Conservation (phyloP, 176 grass and related monocot genomes). For the Echinochloa phyllopogon region DNA sequence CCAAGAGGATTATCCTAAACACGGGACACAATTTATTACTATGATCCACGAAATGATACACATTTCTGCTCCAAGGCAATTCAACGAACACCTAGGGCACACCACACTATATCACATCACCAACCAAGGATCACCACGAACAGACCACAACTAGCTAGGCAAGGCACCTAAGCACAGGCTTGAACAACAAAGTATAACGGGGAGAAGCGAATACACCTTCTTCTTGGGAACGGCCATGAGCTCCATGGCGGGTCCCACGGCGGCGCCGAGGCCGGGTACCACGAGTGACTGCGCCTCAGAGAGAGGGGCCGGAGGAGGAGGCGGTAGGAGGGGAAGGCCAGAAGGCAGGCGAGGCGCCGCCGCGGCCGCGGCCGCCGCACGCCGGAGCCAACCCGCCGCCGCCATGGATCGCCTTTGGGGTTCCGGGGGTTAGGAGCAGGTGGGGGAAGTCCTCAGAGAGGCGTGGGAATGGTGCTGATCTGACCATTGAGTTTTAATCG, state of each 20-base stretch:
- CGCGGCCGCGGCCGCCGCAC: conserved; percentile 48
- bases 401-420: conserved; percentile 48
- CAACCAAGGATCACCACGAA: conserved; percentile 7
- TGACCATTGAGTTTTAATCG: conserved; percentile 30
- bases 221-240: conserved; percentile 95
- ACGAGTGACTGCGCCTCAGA: conserved; percentile 33
- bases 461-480: conserved; percentile 20
- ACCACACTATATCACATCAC: not conserved
- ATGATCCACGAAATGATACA: not conserved
- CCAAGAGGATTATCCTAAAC: conserved; percentile 2
- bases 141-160: not conserved
- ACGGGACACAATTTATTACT: not conserved
- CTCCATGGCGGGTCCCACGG: conserved; percentile 48
- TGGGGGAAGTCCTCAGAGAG: not conserved
- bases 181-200: conserved; percentile 3
- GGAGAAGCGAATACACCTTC: conserved; percentile 53
- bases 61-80: conserved; percentile 15
- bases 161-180: not conserved
- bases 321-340: conserved; percentile 17
- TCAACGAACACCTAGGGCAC: conserved; percentile 44
- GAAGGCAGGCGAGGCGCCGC: conserved; percentile 46
- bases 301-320: conserved; percentile 16
- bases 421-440: not conserved
- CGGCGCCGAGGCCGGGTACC: conserved; percentile 46
- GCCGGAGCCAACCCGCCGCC: conserved; percentile 53